Conservation (phyloP, 2,329 filamentous ascomycete genomes). For the Claviceps quebecensis region DNA sequence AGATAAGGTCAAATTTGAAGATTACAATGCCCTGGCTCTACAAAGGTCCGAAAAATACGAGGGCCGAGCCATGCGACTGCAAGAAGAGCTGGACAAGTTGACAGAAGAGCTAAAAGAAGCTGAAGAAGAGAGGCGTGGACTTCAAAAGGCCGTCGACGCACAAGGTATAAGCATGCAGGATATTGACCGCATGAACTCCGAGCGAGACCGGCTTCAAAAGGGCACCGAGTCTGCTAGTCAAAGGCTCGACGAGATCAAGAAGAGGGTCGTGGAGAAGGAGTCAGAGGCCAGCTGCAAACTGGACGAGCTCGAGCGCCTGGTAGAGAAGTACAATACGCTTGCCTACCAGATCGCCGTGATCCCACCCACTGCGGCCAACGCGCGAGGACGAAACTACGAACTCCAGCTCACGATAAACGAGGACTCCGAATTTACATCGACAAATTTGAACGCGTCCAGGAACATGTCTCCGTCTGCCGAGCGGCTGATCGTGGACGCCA, state of each 20-base stretch:
- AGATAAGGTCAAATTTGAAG: conserved; percentile 88
- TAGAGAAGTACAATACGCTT: conserved; percentile 85
- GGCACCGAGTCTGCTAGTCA: conserved; percentile 64
- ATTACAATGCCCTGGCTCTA: conserved; percentile 76
- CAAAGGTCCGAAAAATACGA: conserved; percentile 84
- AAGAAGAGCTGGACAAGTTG: conserved; percentile 73
- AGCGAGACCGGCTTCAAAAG: conserved; percentile 84
- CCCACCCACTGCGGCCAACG: conserved; percentile 69
- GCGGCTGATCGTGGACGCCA: conserved; percentile 65
- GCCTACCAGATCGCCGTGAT: conserved; percentile 91
- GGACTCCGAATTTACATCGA: conserved; percentile 59
- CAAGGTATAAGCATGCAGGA: conserved; percentile 95
- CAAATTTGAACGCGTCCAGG: conserved; percentile 34
- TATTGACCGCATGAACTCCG: conserved; percentile 96
- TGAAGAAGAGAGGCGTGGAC: conserved; percentile 63
- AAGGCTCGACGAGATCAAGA: conserved; percentile 74
- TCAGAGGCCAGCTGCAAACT: conserved; percentile 72
- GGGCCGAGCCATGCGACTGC: conserved; percentile 63
- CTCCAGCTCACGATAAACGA: conserved; percentile 71
- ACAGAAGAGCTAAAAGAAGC: conserved; percentile 61
- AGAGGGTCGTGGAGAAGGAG: conserved; percentile 72
- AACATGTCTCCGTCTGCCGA: conserved; percentile 37
- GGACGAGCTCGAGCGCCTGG: conserved; percentile 80
- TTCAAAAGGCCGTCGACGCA: conserved; percentile 79
- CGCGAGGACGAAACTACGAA: conserved; percentile 75